phyloP scores from a whole-genome alignment of 805 yeast genomes.

The Barnettozyma botsteinii region DNA sequence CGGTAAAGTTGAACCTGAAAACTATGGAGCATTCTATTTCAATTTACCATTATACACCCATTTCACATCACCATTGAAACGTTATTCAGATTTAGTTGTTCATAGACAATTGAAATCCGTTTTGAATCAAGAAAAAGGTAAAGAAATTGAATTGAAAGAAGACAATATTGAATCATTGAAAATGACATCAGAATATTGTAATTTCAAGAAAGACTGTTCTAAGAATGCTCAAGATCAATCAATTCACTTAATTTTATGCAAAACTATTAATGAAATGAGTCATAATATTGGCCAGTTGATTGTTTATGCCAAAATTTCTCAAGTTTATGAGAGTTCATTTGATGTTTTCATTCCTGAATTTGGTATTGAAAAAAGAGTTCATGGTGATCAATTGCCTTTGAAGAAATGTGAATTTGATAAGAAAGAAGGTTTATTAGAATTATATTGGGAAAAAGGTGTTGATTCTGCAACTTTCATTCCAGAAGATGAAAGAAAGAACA shows the following conservation, averaged over 20 bases:
- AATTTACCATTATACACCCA: slow-evolving; percentile 87
- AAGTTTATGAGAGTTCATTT: slow-evolving; percentile 93
- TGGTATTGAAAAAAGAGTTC: slow-evolving; percentile 93
- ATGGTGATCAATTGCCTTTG: slow-evolving; percentile 93
- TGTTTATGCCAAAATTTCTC: slow-evolving; percentile 80
- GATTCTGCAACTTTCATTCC: slow-evolving; percentile 91
- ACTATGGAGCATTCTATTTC: slow-evolving; percentile 71
- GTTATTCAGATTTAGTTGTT: slow-evolving; percentile 89
- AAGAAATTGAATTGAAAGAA: slow-evolving; percentile 36
- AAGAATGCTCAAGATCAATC: slow-evolving; percentile 92
- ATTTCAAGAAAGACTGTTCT: slow-evolving; percentile 93
- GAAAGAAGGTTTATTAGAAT: slow-evolving; percentile 57
- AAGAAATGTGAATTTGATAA: slow-evolving; percentile 89
- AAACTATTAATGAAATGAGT: slow-evolving; percentile 71
- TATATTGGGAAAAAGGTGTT: slow-evolving; percentile 89
- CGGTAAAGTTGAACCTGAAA: slow-evolving; percentile 77
- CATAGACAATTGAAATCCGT: slow-evolving; percentile 84
- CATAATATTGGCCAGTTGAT: slow-evolving; percentile 73
- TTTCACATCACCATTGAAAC: slow-evolving; percentile 85
- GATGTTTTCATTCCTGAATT: slow-evolving; percentile 89
- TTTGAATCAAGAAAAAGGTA: slow-evolving; percentile 27
- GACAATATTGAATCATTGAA: slow-evolving; percentile 61
- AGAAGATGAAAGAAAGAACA: slow-evolving; percentile 70
- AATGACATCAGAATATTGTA: slow-evolving; percentile 86
- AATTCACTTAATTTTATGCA: slow-evolving; percentile 77